phyloP scores from a whole-genome alignment of 768 basidiomycete genomes.

The Mycena vulgaris region DNA sequence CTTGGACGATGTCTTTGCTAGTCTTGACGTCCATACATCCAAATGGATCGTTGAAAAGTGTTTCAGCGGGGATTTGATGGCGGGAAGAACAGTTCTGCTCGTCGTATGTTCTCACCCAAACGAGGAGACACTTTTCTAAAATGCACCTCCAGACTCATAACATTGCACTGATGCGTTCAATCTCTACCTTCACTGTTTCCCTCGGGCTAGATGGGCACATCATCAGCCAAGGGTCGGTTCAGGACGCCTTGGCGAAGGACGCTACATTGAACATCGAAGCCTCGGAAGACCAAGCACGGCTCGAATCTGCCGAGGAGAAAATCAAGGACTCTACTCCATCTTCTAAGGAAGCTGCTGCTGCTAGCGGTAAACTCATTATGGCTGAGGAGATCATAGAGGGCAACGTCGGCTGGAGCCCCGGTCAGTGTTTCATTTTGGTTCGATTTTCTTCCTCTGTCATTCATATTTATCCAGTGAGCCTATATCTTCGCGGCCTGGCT shows the following conservation, averaged over 20 bases:
- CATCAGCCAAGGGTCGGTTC: conserved; percentile 54
- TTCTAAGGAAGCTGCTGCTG: conserved; percentile 40
- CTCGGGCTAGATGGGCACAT: conserved; percentile 57
- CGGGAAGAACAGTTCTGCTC: conserved; percentile 48
- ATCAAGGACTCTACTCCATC: conserved; percentile 38
- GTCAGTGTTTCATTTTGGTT: neutral
- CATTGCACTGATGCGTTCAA: conserved; percentile 55
- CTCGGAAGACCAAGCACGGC: conserved; percentile 47
- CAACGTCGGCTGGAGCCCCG: conserved; percentile 56
- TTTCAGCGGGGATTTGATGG: conserved; percentile 82
- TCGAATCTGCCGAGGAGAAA: conserved; percentile 45
- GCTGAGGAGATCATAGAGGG: conserved; percentile 75
- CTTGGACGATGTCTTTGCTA: conserved; percentile 81
- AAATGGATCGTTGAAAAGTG: conserved; percentile 89
- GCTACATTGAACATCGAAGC: neutral
- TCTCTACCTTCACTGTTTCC: conserved; percentile 47
- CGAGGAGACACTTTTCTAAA: neutral
- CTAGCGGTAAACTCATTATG: conserved; percentile 70
- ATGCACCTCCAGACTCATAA: conserved; percentile 58
- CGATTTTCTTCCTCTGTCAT: neutral
- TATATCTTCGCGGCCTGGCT: conserved; percentile 7
- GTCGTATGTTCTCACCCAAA: neutral
- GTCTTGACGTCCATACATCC: conserved; percentile 83
- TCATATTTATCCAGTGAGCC: neutral
- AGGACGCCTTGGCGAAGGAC: conserved; percentile 41